These are phyloP conservation scores for Erysimum pusillum DNA, from an alignment of 441 rosid genomes.

Conservation along the genomic window DNA sequence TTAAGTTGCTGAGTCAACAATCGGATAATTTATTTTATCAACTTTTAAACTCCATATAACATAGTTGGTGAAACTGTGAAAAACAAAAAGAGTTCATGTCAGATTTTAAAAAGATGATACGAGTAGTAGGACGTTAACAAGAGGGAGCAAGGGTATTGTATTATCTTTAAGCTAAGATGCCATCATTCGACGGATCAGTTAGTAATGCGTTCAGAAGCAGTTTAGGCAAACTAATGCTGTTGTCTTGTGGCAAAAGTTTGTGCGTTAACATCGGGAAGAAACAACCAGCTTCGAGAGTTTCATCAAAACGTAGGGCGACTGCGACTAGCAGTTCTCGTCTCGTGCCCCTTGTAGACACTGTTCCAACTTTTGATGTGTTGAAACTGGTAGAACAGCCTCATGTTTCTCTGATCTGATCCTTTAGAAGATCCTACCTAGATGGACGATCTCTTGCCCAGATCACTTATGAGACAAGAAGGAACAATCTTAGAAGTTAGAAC, in stretches of 20 bases:
- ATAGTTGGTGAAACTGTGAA: not conserved
- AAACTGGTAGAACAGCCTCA: not conserved
- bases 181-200: not conserved
- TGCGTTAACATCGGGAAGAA: not conserved
- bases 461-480: not conserved
- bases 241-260: not conserved
- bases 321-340: not conserved
- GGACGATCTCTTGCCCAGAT: not conserved
- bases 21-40: conserved; percentile 4
- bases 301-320: not conserved
- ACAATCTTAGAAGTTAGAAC: not conserved
- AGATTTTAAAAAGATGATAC: not conserved
- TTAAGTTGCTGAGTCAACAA: conserved; percentile 25
- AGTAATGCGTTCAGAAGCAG: not conserved
- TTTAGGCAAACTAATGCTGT: not conserved
- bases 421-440: not conserved
- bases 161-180: not conserved
- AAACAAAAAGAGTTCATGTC: conserved; percentile 2
- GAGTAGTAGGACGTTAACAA: not conserved
- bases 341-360: not conserved
- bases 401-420: not conserved
- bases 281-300: not conserved
- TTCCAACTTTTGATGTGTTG: not conserved
- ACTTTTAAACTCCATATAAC: not conserved
- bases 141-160: not conserved